Percentiles rank a stretch among this genome's conserved stretches.
These are phyloP conservation scores for Tetrapyrgos nigripes DNA, from an alignment of 1,284 basidiomycete genomes.

Conservation along the genomic window DNA sequence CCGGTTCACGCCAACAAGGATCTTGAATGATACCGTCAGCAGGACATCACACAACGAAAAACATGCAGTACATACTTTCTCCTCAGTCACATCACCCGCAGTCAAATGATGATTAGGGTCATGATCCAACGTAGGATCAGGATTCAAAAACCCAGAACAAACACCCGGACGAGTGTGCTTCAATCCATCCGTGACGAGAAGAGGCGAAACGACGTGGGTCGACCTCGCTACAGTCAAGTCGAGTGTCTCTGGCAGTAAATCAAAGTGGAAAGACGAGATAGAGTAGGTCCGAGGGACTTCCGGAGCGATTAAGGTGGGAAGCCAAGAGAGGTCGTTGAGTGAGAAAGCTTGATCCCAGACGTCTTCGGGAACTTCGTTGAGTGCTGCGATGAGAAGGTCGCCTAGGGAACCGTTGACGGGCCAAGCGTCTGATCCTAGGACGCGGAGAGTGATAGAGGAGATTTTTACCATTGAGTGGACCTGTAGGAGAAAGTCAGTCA, in stretches of 20 bases:
- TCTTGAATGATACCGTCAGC: not conserved
- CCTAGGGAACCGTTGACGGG: conserved; percentile 17
- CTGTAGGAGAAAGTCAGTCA: not conserved
- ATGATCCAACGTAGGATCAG: conserved; percentile 13
- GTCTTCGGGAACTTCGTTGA: conserved; percentile 14
- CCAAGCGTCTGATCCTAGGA: conserved; percentile 15
- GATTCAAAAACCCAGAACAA: conserved; percentile 14
- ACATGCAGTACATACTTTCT: not conserved
- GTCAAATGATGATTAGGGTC: conserved; percentile 13
- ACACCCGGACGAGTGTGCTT: conserved; percentile 14
- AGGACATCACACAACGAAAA: too few relatives aligned
- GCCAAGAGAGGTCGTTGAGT: conserved; percentile 14
- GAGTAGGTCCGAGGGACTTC: conserved; percentile 17
- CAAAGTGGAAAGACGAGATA: conserved; percentile 15
- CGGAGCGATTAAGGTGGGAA: conserved; percentile 5
- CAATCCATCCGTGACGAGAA: conserved; percentile 5
- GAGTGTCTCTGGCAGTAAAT: conserved; percentile 12
- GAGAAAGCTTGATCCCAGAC: conserved; percentile 17
- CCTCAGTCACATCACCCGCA: conserved; percentile 3
- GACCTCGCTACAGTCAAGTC: conserved; percentile 13
- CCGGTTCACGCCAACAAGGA: conserved; percentile 17
- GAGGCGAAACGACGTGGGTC: conserved; percentile 6
- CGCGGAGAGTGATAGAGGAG: conserved; percentile 11
- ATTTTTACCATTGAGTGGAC: conserved; percentile 9
- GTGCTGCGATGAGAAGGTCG: conserved; percentile 9